A percentile compares a stretch with the other conserved stretches of the same genome.
These are phyloP conservation scores for Plasmopara muralis DNA, from an alignment of 352 stramenopile species.

Conservation along the genomic window DNA sequence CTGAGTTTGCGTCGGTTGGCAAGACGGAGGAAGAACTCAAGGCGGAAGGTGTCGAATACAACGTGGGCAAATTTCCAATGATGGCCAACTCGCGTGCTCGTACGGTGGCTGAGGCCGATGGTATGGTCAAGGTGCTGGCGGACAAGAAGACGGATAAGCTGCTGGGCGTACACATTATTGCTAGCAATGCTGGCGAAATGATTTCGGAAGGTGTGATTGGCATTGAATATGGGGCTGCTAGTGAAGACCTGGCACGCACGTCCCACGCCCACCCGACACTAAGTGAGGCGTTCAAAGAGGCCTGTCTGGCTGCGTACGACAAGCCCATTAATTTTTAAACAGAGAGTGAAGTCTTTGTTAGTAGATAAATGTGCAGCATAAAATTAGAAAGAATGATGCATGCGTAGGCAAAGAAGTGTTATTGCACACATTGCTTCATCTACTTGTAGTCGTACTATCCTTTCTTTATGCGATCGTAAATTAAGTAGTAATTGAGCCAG, in stretches of 20 bases:
- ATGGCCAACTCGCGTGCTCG: slow-evolving; percentile 95
- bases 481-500: too few relatives aligned
- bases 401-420: too few relatives aligned
- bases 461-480: too few relatives aligned
- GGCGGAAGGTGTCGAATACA: slow-evolving; percentile 91
- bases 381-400: slow-evolving; percentile 4
- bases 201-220: slow-evolving; percentile 97
- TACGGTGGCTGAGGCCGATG: slow-evolving; percentile 90
- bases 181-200: slow-evolving; percentile 98
- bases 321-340: slow-evolving; percentile 99
- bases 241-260: slow-evolving; percentile 98
- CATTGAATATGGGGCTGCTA: slow-evolving; percentile 98
- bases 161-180: slow-evolving; percentile 98
- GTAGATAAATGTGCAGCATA: slow-evolving; percentile 9
- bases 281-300: slow-evolving; percentile 99
- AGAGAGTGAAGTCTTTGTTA: not conserved
- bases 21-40: slow-evolving; percentile 99
- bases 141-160: slow-evolving; percentile 98
- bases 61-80: slow-evolving; percentile 98
- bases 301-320: slow-evolving; percentile 95
- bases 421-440: too few relatives aligned
- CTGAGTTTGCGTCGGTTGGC: slow-evolving; percentile 93
- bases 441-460: too few relatives aligned
- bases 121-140: slow-evolving; percentile 97
- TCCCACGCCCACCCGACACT: slow-evolving; percentile 98